Evolutionary conservation across 2,329 filamentous ascomycete species (phyloP).

Genomic region (Talaromyces verruculosus): DNA sequence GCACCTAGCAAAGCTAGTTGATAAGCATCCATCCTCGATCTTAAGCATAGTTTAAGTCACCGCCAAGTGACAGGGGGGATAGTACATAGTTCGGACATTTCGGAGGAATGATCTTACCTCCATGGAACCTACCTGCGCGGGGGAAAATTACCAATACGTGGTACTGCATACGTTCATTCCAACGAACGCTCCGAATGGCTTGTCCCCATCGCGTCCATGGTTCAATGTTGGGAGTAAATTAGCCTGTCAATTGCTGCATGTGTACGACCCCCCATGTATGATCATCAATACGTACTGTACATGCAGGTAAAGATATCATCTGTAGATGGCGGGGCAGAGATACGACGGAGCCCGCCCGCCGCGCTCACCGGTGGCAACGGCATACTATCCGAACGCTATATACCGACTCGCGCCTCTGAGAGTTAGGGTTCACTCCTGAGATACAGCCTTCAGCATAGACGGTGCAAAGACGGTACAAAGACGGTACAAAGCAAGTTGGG

Average conservation of each 20-base stretch:
- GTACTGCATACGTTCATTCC: neutral
- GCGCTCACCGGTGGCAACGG: neutral
- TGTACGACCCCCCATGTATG: neutral
- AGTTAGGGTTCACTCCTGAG: neutral
- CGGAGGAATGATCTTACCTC: neutral
- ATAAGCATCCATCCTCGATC: slow-evolving; percentile 4
- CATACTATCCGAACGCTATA: neutral
- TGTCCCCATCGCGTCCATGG: neutral
- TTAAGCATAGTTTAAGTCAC: neutral
- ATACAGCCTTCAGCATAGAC: neutral
- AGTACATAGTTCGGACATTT: neutral
- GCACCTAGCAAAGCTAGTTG: neutral
- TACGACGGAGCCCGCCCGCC: slow-evolving; percentile 1
- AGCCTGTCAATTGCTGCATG: slow-evolving; percentile 4
- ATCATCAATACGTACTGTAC: neutral
- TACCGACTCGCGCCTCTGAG: neutral
- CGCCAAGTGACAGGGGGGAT: neutral
- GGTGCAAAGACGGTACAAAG: neutral
- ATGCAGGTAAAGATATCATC: neutral
- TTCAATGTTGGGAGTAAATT: neutral
- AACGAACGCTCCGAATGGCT: neutral
- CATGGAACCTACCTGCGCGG: neutral
- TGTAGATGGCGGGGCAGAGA: slow-evolving; percentile 3
- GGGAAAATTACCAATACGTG: too few species aligned
- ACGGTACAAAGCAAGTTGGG: neutral